Conservation (phyloP, 306 rosid genomes). For the Quercus ilex region DNA sequence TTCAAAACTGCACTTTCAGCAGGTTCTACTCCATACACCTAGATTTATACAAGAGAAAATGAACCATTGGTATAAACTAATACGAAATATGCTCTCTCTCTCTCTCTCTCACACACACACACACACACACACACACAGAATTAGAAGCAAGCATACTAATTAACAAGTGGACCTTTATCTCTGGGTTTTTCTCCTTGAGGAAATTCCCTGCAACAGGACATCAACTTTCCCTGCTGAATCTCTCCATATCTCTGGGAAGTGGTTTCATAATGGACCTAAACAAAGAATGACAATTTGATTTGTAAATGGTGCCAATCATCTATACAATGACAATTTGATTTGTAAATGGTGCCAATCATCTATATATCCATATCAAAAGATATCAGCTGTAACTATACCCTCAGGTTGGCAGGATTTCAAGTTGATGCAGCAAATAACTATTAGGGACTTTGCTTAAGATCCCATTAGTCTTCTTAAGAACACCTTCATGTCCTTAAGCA, state of each 20-base stretch:
- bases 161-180: conserved; percentile 32
- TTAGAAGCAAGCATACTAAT: too few relatives aligned
- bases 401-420: too few relatives aligned
- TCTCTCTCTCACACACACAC: too few relatives aligned
- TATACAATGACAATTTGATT: too few relatives aligned
- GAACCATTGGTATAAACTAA: background rate
- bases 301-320: background rate
- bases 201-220: conserved; percentile 43
- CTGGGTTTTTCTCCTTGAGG: conserved; percentile 43
- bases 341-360: background rate
- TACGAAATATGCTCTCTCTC: background rate
- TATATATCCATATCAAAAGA: background rate
- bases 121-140: too few relatives aligned
- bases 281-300: background rate
- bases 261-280: conserved; percentile 46
- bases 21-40: conserved; percentile 87
- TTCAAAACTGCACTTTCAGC: conserved; percentile 71
- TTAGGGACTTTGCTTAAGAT: conserved; percentile 40
- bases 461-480: conserved; percentile 50
- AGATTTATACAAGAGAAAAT: background rate
- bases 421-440: too few relatives aligned
- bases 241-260: conserved; percentile 52
- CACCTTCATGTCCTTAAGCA: conserved; percentile 47
- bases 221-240: conserved; percentile 46
- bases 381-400: too few relatives aligned